Evolutionary conservation across 2,329 filamentous ascomycete species (phyloP), one percentile per base, ranked within the genome.

Genomic region (Atkinsonella hypoxylon): DNA sequence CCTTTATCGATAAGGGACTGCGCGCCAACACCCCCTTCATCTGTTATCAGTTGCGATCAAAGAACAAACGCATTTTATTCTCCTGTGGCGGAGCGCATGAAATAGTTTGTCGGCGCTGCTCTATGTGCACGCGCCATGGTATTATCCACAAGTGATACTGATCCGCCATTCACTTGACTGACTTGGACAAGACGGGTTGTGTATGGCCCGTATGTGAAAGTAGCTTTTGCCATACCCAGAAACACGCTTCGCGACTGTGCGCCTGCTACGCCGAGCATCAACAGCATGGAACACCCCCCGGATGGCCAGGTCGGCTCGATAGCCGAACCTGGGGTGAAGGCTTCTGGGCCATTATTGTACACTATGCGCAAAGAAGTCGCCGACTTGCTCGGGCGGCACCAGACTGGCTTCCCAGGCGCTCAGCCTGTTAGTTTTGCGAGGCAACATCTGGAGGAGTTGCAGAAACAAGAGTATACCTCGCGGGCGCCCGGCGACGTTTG

Each of bases 391-490:
- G 76, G 78, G 17, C 79, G 89, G 58, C 75, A 76, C 48, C 82
- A 79, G 57, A 70, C 72, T 22, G 76, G 70, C 56, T 98, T 98
- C 59, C 90, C 93, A 0, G 93, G 82, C 61, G 91, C 93, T 48
- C 93, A 98, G 67, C 93, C 93, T 13, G 90, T 98, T 56, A 95
- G 88, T 62, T 98, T 98, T 65, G 77, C 87, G 50, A 77, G 85
- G 52, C 76, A 80, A 59, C 93, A 98, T 67, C 69, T 97, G 10
- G 72, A 82, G n/a, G 89, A 94, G 70, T 77, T 98, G 36, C 81
- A 84, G 54, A 76, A 77, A 52, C 76, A 86, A 62, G 93, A 97
- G 81, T 85, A 67, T 57, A 76, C 2, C n/a, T 26, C 26, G 26
- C 7, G 5, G 4, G 26, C 26, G 26, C 26, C 26, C 26, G 26